Base-by-base conservation (phyloP, 176 grass and related monocot genomes). In the Thalia dealbata region DNA sequence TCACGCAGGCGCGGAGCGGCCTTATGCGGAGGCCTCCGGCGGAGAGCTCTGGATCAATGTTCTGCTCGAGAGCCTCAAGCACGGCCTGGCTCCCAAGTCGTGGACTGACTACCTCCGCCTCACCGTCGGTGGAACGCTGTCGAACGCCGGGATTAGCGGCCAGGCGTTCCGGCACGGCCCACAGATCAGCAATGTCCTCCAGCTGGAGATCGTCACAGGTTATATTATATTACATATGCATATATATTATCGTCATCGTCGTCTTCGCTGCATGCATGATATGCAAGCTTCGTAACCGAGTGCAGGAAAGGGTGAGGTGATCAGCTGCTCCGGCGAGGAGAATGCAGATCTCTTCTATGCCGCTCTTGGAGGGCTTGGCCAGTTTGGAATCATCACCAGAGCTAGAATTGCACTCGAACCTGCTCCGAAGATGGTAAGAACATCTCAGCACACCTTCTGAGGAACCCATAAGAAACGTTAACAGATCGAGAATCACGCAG, bases 81-180 rank as follows among this genome's bases (percentile, higher is more conserved):
- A 85, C 52, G 92, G 86, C 41, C 74, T 96, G 24, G 86, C 92
- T 27, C 92, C 92, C 52, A 96, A 77, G 72, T 96, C 92, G 1
- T 96, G 92, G 92, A 96, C 92, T 19, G 88, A 96, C 74, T 96
- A 96, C 75, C 89, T 96, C 74, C 86, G 91, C 76, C 86, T 96
- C 77, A 91, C 89, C 0, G 84, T 91, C 64, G 92, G 92, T 27
- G 92, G 89, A 22, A 91, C 92, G 4, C 74, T 91, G 63, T 91
- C 88, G 44, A 91, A 89, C 78, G 92, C 92, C 0, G 92, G 92
- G 48, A 81, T 96, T 80, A 96, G 92, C 46, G 92, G 92, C 8
- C 92, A 96, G 77, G 79, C 92, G 69, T 96, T 96, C 77, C 79
- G 77, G 82, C 88, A 96, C 42, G 92, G 92, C 41, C 92, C 92